phyloP scores from a whole-genome alignment of 1,284 basidiomycete genomes.

The Apiotrichum brassicae region DNA sequence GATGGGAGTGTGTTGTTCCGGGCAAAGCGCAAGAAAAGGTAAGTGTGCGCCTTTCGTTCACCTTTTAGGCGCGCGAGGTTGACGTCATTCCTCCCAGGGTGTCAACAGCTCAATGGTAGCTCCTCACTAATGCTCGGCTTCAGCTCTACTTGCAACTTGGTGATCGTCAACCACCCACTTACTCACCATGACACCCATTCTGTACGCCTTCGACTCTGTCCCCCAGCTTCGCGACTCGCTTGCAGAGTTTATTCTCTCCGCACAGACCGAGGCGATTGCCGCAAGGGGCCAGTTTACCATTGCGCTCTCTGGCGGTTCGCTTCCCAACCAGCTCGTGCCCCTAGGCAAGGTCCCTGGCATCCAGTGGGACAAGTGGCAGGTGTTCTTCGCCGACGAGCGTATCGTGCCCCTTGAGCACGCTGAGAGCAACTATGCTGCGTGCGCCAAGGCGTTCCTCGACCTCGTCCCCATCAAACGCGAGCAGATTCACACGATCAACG shows the following conservation, averaged over 20 bases:
- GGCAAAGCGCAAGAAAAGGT: too few relatives aligned
- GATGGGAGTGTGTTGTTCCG: too few relatives aligned
- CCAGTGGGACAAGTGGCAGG: slow-evolving; percentile 95
- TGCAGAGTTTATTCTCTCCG: slow-evolving; percentile 75
- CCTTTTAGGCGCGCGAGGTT: too few relatives aligned
- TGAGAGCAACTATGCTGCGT: slow-evolving; percentile 85
- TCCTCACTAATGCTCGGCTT: too few relatives aligned
- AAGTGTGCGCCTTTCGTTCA: too few relatives aligned
- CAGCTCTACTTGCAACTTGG: too few relatives aligned
- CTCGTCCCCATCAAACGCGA: slow-evolving; percentile 65
- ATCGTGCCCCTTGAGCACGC: slow-evolving; percentile 84
- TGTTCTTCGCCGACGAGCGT: slow-evolving; percentile 95
- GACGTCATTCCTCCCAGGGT: too few relatives aligned
- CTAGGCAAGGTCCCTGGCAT: slow-evolving; percentile 63
- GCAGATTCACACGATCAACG: slow-evolving; percentile 83
- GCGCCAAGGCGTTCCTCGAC: slow-evolving; percentile 68
- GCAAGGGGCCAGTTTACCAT: slow-evolving; percentile 85
- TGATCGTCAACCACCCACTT: not conserved
- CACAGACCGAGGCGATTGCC: slow-evolving; percentile 81
- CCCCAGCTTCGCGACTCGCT: slow-evolving; percentile 56
- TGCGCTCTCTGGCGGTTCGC: slow-evolving; percentile 87
- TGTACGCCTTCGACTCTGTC: slow-evolving; percentile 64
- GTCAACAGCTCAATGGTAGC: too few relatives aligned
- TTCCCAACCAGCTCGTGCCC: slow-evolving; percentile 74
- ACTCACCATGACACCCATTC: slow-evolving; percentile 54